Evolutionary conservation across 352 stramenopile species (phyloP).

Genomic region (Globisporangium emineosum): DNA sequence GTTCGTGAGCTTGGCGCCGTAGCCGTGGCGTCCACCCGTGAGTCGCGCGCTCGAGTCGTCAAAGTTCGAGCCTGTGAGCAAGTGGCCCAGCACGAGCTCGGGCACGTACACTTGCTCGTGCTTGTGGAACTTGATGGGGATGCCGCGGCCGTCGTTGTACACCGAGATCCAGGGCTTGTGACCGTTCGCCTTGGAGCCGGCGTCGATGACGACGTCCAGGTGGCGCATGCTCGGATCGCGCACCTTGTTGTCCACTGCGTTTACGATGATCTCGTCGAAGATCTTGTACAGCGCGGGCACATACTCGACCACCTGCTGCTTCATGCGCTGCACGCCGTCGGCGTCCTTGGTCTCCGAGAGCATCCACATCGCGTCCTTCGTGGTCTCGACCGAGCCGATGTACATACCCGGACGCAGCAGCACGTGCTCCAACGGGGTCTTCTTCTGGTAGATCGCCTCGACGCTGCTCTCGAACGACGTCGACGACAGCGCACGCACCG

Average conservation of each 20-base stretch:
- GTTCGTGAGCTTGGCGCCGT: constrained; percentile 98
- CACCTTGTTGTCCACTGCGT: constrained; percentile 96
- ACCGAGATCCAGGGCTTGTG: constrained; percentile 92
- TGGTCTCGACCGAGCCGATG: constrained; percentile 84
- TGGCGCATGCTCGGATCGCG: constrained; percentile 74
- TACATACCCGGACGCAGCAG: constrained; percentile 91
- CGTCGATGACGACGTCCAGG: constrained; percentile 71
- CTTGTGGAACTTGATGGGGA: constrained; percentile 97
- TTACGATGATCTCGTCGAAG: constrained; percentile 99
- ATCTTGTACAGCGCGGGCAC: constrained; percentile 97
- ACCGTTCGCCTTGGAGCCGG: constrained; percentile 50
- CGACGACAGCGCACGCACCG: constrained; percentile 15
- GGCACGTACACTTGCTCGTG: constrained; percentile 97
- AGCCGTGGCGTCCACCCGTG: constrained; percentile 95
- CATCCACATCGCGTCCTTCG: constrained; percentile 81
- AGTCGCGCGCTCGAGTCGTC: constrained; percentile 97
- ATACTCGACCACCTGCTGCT: constrained; percentile 74
- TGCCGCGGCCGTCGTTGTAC: constrained; percentile 97
- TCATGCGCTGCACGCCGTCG: constrained; percentile 45
- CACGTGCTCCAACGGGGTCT: constrained; percentile 88
- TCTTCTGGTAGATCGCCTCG: constrained; percentile 88
- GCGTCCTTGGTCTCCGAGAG: constrained; percentile 32
- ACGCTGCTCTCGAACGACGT: constrained; percentile 48
- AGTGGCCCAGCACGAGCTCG: constrained; percentile 98
- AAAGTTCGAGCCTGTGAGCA: constrained; percentile 99